Percentiles rank a stretch among this genome's conserved stretches.
These are phyloP conservation scores for Seiridium cupressi DNA, from an alignment of 2,329 filamentous ascomycete genomes.

Conservation along the genomic window DNA sequence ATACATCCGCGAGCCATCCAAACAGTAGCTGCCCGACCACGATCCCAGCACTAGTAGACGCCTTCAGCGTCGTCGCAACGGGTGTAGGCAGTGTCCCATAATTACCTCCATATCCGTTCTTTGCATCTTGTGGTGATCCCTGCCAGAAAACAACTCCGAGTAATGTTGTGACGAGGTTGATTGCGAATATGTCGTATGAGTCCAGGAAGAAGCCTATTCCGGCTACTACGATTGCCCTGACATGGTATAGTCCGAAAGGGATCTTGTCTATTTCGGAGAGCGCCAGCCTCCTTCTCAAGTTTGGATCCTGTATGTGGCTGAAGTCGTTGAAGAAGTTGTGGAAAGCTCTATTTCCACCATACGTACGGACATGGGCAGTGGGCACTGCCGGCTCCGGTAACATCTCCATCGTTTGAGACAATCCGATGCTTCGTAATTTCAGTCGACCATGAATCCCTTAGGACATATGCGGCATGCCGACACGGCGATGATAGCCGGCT, in stretches of 20 bases:
- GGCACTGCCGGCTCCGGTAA: conserved; percentile 39
- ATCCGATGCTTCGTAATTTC: too few relatives aligned
- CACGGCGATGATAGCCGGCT: not conserved
- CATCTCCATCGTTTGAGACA: conserved; percentile 28
- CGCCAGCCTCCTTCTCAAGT: conserved; percentile 71
- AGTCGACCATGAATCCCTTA: not conserved
- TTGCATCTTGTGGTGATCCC: conserved; percentile 31
- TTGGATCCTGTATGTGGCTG: conserved; percentile 67
- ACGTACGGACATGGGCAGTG: conserved; percentile 38
- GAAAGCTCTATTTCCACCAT: conserved; percentile 67
- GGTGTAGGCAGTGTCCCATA: conserved; percentile 58
- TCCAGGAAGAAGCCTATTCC: conserved; percentile 84
- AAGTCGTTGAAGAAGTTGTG: conserved; percentile 74
- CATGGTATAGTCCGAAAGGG: conserved; percentile 73
- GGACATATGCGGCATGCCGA: not conserved
- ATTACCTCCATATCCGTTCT: conserved; percentile 48
- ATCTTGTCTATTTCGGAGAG: conserved; percentile 79
- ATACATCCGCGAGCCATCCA: conserved; percentile 72
- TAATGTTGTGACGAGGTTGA: conserved; percentile 70
- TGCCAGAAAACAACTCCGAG: conserved; percentile 77
- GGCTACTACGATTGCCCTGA: conserved; percentile 72
- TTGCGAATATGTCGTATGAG: conserved; percentile 79
- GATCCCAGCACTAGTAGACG: conserved; percentile 77
- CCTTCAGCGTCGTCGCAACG: conserved; percentile 74
- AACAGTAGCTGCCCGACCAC: conserved; percentile 77